Evolutionary conservation across 495 filamentous ascomycete species (phyloP).

Genomic region (Massariosphaeria phaeospora): DNA sequence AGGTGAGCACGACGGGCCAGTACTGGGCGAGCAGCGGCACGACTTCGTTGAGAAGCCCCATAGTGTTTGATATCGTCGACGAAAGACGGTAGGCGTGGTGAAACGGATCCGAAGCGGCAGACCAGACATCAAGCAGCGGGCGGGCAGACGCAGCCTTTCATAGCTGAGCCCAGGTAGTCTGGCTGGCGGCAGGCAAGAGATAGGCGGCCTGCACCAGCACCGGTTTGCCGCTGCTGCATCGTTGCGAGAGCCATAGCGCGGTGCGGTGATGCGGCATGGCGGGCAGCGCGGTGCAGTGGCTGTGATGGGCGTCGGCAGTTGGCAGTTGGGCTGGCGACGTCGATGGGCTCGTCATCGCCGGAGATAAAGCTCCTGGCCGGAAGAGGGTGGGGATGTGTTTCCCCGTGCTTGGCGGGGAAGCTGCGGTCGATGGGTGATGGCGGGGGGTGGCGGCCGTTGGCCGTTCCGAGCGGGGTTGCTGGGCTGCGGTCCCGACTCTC

Average conservation of each 20-base stretch:
- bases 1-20: conserved; percentile 44
- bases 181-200: no score
- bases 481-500: no score
- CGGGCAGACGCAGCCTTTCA: not conserved
- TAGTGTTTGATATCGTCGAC: no score
- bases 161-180: no score
- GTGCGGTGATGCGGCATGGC: conserved; percentile 5
- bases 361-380: not conserved
- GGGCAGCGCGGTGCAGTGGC: not conserved
- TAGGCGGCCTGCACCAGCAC: no score
- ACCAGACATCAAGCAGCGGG: not conserved
- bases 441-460: not conserved
- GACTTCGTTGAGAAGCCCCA: conserved; percentile 36
- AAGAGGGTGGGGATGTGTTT: not conserved
- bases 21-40: conserved; percentile 43
- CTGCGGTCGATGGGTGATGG: not conserved
- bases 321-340: not conserved
- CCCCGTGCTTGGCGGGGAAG: not conserved
- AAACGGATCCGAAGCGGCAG: not conserved
- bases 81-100: no score
- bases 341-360: not conserved
- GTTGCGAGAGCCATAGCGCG: conserved; percentile 2
- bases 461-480: no score
- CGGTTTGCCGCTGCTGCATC: no score
- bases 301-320: conserved; percentile 25